Evolutionary conservation across 352 stramenopile genomes (phyloP), one percentile per base, ranked within the genome.

Genomic region (Pythium grandisporangium): DNA sequence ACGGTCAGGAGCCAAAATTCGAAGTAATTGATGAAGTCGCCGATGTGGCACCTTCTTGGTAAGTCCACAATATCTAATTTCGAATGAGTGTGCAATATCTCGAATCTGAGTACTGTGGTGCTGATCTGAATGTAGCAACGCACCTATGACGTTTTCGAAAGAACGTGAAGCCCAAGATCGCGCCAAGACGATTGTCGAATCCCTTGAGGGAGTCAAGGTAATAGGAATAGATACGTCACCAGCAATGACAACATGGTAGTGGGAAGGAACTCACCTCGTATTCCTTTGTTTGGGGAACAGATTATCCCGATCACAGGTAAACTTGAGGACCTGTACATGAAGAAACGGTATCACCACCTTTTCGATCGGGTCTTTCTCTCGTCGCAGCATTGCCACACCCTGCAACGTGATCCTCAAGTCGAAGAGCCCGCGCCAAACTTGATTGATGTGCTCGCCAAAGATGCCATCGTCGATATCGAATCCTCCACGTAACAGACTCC

Each of bases 321-420:
- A 21, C 30, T 87, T 5, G 62, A 85, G 7, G 64, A 80, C 32
- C 36, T 89, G 17, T 79, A 72, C 37, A 44, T 37, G 4, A 85
- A 81, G 46, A 79, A 81, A 37, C 63, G 72, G 16, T 92, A 92
- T 42, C 26, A 52, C 3, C 49, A 53, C 4, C 41, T 62, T 13
- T 92, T 92, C 37, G 62, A 88, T 44, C 58, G 81, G 33, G 71
- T 67, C 5, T 85, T 85, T 30, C 42, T 89, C 10, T 86, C 75
- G 1, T 69, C 68, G 0, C 75, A 86, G 32, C 61, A 81, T 24
- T 73, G 51, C 22, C 70, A 84, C 42, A 65, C 41, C 30, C 45
- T 89, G 2, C 63, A 83, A 29, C 48, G 50, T 23, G 37, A 2
- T 2, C 16, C n/a, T 16, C 8, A 32, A 14, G 14, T 8, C 27